Evolutionary conservation across 2,329 filamentous ascomycete species (phyloP).

Genomic region (Cytospora piceae): DNA sequence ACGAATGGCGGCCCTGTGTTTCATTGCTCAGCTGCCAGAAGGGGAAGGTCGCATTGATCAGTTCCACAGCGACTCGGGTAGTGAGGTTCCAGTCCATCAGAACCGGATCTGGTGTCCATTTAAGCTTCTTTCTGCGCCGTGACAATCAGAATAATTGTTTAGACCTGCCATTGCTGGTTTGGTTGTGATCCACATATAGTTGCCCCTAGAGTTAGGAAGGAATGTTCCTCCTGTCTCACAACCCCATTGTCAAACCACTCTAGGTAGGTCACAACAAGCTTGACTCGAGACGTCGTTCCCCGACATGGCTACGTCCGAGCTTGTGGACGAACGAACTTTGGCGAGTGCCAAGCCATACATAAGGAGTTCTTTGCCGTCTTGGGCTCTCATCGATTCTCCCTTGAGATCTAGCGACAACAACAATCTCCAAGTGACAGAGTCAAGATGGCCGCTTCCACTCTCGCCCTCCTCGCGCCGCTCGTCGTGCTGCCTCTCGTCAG

Average conservation of each 20-base stretch:
- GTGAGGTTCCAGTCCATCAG: not conserved
- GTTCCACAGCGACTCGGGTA: constrained; percentile 7
- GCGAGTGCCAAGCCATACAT: constrained; percentile 11
- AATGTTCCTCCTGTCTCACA: not conserved
- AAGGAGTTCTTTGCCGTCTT: not conserved
- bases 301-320: not conserved
- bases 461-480: constrained; percentile 20
- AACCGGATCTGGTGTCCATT: not conserved
- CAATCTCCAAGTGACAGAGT: not conserved
- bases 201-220: not conserved
- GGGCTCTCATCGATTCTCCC: too few species aligned
- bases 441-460: constrained; percentile 9
- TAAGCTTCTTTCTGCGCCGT: not conserved
- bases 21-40: constrained; percentile 22
- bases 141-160: not conserved
- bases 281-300: not conserved
- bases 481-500: constrained; percentile 10
- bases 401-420: not conserved
- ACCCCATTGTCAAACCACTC: not conserved
- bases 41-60: constrained; percentile 25
- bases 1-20: constrained; percentile 18
- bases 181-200: constrained; percentile 8
- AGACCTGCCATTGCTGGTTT: constrained; percentile 22
- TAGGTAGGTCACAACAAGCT: constrained; percentile 19
- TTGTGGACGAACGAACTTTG: not conserved